Evolutionary conservation across 2,329 filamentous ascomycete species (phyloP).

Genomic region (Exophiala xenobiotica): DNA sequence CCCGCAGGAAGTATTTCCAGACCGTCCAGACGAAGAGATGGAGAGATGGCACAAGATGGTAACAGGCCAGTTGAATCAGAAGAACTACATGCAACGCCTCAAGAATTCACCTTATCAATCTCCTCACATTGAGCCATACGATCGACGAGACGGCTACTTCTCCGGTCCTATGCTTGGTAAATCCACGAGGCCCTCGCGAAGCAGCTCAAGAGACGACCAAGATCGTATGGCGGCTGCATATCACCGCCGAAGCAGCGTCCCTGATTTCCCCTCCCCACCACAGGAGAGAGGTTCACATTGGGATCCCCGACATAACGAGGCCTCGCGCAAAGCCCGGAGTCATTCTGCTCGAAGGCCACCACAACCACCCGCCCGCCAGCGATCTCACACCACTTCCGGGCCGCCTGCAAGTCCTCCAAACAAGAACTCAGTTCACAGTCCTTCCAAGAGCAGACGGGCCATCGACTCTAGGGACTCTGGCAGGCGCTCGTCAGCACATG

Average conservation of each 20-base stretch:
- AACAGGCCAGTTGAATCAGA: slow-evolving; percentile 65
- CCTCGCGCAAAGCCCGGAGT: slow-evolving; percentile 23
- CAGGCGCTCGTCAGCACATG: slow-evolving; percentile 19
- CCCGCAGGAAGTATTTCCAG: slow-evolving; percentile 70
- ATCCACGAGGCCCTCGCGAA: slow-evolving; percentile 14
- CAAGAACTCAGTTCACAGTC: slow-evolving; percentile 9
- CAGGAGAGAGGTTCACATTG: slow-evolving; percentile 22
- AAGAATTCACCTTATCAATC: slow-evolving; percentile 35
- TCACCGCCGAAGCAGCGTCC: slow-evolving; percentile 28
- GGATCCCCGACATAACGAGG: slow-evolving; percentile 14
- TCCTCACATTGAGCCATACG: slow-evolving; percentile 29
- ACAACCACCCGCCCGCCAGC: slow-evolving; percentile 17
- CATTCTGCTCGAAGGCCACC: slow-evolving; percentile 27
- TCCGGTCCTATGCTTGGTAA: slow-evolving; percentile 11
- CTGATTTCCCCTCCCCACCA: slow-evolving; percentile 25
- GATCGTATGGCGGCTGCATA: slow-evolving; percentile 16
- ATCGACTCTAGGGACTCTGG: slow-evolving; percentile 9
- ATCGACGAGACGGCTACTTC: slow-evolving; percentile 30
- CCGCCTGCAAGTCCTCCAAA: slow-evolving; percentile 3
- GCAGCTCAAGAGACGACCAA: slow-evolving; percentile 24
- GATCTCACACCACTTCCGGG: slow-evolving; percentile 24
- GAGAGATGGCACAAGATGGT: slow-evolving; percentile 82
- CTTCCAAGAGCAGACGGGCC: slow-evolving; percentile 10
- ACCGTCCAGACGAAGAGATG: slow-evolving; percentile 73
- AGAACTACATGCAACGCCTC: slow-evolving; percentile 49